These are phyloP conservation scores for Linum usitatissimum DNA, from an alignment of 345 rosid genomes.

Conservation along the genomic window DNA sequence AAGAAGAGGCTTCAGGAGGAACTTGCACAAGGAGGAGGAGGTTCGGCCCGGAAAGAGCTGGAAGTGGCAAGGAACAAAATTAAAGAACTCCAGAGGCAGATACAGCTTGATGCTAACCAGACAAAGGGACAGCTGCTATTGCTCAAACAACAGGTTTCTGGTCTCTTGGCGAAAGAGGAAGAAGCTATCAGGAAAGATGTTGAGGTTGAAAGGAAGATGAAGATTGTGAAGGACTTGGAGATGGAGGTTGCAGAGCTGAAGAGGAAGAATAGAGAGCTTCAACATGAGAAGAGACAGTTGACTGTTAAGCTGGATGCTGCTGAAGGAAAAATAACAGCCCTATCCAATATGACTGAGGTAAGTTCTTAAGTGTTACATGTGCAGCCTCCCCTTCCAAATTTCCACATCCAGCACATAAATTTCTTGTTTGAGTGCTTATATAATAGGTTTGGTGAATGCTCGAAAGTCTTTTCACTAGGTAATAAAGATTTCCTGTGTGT, in stretches of 20 bases:
- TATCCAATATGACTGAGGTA: constrained; percentile 93
- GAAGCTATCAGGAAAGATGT: constrained; percentile 63
- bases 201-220: constrained; percentile 62
- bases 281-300: constrained; percentile 85
- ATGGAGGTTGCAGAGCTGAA: constrained; percentile 79
- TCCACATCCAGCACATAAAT: too few species aligned
- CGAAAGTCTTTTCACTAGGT: background rate
- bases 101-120: constrained; percentile 88
- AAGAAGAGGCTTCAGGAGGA: constrained; percentile 88
- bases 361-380: constrained; percentile 4
- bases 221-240: constrained; percentile 62
- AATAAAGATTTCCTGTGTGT: background rate
- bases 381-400: background rate
- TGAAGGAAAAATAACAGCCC: constrained; percentile 54
- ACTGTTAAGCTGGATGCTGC: constrained; percentile 71
- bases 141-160: constrained; percentile 85
- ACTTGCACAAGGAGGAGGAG: constrained; percentile 37
- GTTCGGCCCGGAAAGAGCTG: constrained; percentile 52
- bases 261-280: constrained; percentile 89
- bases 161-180: constrained; percentile 73
- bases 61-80: constrained; percentile 71
- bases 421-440: background rate
- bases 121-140: constrained; percentile 80
- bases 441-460: constrained; percentile 3
- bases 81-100: constrained; percentile 82